Evolutionary conservation across 768 basidiomycete genomes (phyloP), one percentile per base, ranked within the genome.

Genomic region (Podaxis carcinomalis): DNA sequence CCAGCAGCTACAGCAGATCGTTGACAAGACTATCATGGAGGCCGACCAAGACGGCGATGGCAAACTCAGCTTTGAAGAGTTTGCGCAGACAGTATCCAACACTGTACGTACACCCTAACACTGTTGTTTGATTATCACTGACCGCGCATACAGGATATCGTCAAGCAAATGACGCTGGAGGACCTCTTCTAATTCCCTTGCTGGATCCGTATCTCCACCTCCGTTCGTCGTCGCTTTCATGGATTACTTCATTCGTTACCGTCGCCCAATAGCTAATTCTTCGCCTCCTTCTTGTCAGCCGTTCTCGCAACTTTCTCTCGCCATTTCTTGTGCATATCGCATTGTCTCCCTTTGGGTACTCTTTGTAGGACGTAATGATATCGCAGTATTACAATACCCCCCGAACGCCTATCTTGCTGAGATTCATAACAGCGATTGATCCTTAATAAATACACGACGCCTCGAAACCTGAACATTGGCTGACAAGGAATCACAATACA

Each of bases 21-120:
- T 99, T 16, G 97, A 99, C 75, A 99, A 99, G 80, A 98, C 97
- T 7, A 99, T 99, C 72, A 95, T 99, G 94, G 97, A 99, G 76
- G 97, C 95, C 10, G 97, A 99, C 71, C 90, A 93, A 72, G 95
- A 99, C 70, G 95, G 92, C 1, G 97, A 99, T 71, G 97, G 97
- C 27, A 98, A 95, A 74, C 82, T 99, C 63, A 93, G 86, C 75
- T 99, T 99, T 67, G 95, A 97, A 59, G 97, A 98, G 75, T 99
- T 99, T 73, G 86, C 94, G 1, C 82, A 85, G 68, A 98, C 98
- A 87, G 97, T 99, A 27, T 92, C 95, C 28, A 96, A 94, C 73
- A 98, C 97, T 67, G 93, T 94, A 64, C 64, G 89, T 74, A 19
- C 27, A 27, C 37, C 6, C 25, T 35, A 46, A n/a, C 19, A 37